phyloP scores from a whole-genome alignment of 257 asterid species.

The Fraxinus americana region DNA sequence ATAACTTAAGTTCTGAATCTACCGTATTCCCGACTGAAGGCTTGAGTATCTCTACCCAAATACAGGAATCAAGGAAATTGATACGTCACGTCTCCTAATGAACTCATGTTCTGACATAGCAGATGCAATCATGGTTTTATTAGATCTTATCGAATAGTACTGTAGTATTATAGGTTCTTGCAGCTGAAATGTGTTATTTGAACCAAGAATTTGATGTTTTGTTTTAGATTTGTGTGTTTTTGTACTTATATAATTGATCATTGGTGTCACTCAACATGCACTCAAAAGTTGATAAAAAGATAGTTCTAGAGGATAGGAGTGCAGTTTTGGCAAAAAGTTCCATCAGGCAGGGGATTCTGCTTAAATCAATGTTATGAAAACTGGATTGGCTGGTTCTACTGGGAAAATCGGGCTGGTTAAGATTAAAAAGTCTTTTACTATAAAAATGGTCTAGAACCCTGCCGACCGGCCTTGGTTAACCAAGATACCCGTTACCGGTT shows the following conservation, averaged over 20 bases:
- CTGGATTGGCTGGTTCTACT: neutral
- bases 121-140: neutral
- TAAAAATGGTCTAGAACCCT: neutral
- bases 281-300: neutral
- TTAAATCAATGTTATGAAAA: neutral
- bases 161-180: neutral
- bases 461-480: neutral
- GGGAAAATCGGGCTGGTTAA: neutral
- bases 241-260: neutral
- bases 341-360: neutral
- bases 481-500: too few relatives aligned
- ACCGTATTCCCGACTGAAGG: neutral
- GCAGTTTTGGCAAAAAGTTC: neutral
- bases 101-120: neutral
- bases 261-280: neutral
- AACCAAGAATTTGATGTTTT: neutral
- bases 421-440: neutral
- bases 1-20: neutral
- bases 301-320: neutral
- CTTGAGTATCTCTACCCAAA: neutral
- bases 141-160: neutral
- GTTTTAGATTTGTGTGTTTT: neutral
- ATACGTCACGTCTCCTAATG: neutral
- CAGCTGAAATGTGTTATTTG: neutral
- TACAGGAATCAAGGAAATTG: neutral